phyloP scores from a whole-genome alignment of 768 basidiomycete genomes.

The Zangia roseola region DNA sequence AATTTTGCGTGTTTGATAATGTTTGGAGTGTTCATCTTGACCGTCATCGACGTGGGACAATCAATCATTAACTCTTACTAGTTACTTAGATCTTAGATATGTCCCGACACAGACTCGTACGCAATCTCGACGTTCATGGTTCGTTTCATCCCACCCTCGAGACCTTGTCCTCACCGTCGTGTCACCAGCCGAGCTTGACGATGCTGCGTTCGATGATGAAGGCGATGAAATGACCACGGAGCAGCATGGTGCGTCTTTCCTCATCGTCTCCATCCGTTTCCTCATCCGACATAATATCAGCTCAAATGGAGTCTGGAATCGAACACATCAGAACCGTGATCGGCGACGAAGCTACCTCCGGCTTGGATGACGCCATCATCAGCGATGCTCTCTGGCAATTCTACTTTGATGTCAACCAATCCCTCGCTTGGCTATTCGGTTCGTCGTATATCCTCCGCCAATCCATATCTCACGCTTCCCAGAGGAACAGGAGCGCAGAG shows the following conservation, averaged over 20 bases:
- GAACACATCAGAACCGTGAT: conserved; percentile 67
- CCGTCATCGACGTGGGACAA: conserved; percentile 3
- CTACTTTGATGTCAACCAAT: conserved; percentile 81
- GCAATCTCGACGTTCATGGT: conserved; percentile 83
- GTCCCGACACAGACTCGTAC: conserved; percentile 90
- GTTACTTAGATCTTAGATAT: conserved; percentile 29
- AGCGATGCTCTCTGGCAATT: conserved; percentile 82
- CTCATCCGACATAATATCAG: conserved; percentile 35
- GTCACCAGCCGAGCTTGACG: conserved; percentile 78
- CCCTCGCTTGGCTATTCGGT: conserved; percentile 76
- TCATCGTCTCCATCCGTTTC: background rate
- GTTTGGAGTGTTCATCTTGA: conserved; percentile 13
- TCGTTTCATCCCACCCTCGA: conserved; percentile 2
- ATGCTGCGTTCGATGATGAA: conserved; percentile 74
- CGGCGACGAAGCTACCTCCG: conserved; percentile 62
- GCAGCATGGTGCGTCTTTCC: conserved; percentile 60
- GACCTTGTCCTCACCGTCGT: background rate
- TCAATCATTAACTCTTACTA: too few relatives aligned
- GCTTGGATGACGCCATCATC: conserved; percentile 72
- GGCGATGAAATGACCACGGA: conserved; percentile 82
- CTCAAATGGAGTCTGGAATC: conserved; percentile 68
- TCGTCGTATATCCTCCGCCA: conserved; percentile 25
- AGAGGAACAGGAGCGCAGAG: conserved; percentile 71
- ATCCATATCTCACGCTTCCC: conserved; percentile 5
- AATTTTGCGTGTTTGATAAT: conserved; percentile 17